Conservation (phyloP, 2,329 filamentous ascomycete species). For the Arthrobotrys sphaeroides region DNA sequence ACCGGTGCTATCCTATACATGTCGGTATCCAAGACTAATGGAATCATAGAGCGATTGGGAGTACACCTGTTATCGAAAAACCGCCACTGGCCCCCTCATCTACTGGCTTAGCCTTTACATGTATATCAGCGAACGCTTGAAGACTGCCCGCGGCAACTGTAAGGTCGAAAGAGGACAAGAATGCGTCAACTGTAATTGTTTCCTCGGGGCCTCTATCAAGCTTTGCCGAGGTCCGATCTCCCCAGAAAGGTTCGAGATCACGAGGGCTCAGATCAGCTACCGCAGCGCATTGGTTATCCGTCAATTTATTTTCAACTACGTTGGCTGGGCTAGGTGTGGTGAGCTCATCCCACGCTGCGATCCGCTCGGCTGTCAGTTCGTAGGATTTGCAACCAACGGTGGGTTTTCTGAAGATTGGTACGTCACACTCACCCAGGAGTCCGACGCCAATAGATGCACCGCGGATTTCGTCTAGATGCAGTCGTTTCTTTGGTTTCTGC, state of each 20-base stretch:
- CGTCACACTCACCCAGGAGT: neutral
- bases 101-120: conserved; percentile 11
- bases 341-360: neutral
- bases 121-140: neutral
- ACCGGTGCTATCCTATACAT: neutral
- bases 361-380: neutral
- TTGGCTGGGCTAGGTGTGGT: neutral
- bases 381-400: neutral
- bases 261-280: neutral
- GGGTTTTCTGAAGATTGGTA: conserved; percentile 1
- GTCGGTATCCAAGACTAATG: neutral
- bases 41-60: conserved; percentile 11
- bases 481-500: neutral
- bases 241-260: neutral
- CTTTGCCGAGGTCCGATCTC: conserved; percentile 14
- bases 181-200: conserved; percentile 18
- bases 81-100: neutral
- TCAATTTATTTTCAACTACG: neutral
- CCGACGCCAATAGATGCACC: neutral
- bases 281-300: neutral
- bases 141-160: neutral
- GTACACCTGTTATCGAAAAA: conserved; percentile 29
- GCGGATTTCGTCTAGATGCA: neutral
- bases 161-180: neutral
- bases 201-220: conserved; percentile 11